A percentile compares a stretch with the other conserved stretches of the same genome.
These are phyloP conservation scores for Ascochyta rabiei DNA, from an alignment of 2,329 filamentous ascomycete species.

Conservation along the genomic window DNA sequence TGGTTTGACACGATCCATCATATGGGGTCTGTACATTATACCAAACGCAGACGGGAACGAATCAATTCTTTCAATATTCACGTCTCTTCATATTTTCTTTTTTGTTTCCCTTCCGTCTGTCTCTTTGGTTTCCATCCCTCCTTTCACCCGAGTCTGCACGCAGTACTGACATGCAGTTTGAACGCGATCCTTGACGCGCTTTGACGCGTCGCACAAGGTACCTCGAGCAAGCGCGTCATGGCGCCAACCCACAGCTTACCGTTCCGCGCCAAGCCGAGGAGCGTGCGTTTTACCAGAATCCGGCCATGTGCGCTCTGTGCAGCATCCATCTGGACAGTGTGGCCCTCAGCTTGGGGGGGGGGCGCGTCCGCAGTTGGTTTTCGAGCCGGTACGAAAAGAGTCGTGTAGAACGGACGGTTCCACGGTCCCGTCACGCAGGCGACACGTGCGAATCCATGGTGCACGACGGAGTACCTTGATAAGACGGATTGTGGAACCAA, in stretches of 20 bases:
- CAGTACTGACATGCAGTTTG: not conserved
- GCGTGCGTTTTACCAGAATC: too few species aligned
- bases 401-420: not conserved
- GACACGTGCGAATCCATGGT: not conserved
- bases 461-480: too few species aligned
- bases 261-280: too few species aligned
- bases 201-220: not conserved
- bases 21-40: slow-evolving; percentile 51
- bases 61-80: slow-evolving; percentile 50
- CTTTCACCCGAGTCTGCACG: not conserved
- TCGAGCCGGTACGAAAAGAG: too few species aligned
- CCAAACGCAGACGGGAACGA: slow-evolving; percentile 49
- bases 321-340: not conserved
- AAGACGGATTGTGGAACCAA: too few species aligned
- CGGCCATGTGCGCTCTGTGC: not conserved
- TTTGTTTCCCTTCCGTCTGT: not conserved
- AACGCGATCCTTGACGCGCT: not conserved
- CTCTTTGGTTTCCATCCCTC: not conserved
- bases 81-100: slow-evolving; percentile 1
- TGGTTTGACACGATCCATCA: slow-evolving; percentile 46
- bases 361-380: too few species aligned
- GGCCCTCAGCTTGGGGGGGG: too few species aligned
- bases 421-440: not conserved
- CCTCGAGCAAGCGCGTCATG: not conserved
- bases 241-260: not conserved